Percentiles rank a stretch among this genome's conserved stretches.
phyloP scores from a whole-genome alignment of 2,329 filamentous ascomycete species.

The Colletotrichum sansevieriae region DNA sequence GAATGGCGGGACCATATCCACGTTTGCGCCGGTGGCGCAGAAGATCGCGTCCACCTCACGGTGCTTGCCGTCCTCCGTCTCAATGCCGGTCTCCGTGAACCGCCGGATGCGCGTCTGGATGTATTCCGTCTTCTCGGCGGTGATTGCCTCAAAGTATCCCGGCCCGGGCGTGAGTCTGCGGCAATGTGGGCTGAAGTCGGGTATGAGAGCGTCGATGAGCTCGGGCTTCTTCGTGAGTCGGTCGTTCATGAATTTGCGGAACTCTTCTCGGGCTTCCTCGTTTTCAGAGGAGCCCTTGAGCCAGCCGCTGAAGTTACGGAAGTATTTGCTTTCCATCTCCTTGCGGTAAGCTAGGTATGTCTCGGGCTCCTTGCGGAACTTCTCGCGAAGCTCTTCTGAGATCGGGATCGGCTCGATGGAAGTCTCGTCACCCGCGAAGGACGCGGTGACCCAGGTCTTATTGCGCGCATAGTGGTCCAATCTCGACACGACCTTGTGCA shows the following conservation, averaged over 20 bases:
- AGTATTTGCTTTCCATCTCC: conserved; percentile 71
- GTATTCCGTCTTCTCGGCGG: conserved; percentile 72
- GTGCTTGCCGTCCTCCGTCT: conserved; percentile 68
- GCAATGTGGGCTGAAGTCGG: conserved; percentile 74
- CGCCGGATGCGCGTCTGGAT: conserved; percentile 68
- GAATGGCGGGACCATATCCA: conserved; percentile 70
- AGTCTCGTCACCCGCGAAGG: conserved; percentile 68
- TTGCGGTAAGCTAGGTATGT: conserved; percentile 72
- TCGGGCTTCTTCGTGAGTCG: conserved; percentile 67
- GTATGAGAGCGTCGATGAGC: conserved; percentile 67
- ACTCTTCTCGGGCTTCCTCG: conserved; percentile 59
- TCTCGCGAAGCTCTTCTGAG: conserved; percentile 63
- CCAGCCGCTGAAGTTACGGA: conserved; percentile 66
- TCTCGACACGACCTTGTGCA: conserved; percentile 61
- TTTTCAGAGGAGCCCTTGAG: conserved; percentile 68
- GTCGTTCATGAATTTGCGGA: conserved; percentile 65
- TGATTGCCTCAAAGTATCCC: conserved; percentile 75
- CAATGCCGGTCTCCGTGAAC: conserved; percentile 71
- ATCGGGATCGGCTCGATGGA: conserved; percentile 69
- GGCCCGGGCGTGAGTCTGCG: conserved; percentile 75
- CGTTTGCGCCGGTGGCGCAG: conserved; percentile 77
- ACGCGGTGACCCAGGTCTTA: conserved; percentile 76
- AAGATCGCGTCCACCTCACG: conserved; percentile 74
- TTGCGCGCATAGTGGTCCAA: conserved; percentile 76
- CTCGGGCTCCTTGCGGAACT: conserved; percentile 70